Percentiles rank a stretch among this genome's conserved stretches.
phyloP scores from a whole-genome alignment of 441 rosid species.

The Arabidopsis hybrid region DNA sequence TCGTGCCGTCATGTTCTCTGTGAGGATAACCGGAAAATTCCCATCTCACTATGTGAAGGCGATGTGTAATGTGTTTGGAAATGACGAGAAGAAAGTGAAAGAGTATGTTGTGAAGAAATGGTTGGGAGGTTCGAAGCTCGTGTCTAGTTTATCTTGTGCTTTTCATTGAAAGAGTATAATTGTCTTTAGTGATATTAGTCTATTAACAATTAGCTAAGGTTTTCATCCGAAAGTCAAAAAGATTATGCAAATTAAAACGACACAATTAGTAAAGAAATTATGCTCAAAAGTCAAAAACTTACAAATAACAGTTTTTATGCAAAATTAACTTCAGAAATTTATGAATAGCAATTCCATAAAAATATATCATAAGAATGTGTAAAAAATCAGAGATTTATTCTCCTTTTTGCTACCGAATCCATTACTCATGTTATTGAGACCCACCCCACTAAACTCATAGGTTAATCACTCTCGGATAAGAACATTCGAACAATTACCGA shows the following conservation, averaged over 20 bases:
- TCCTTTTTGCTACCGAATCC: background rate
- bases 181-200: background rate
- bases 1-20: conserved; percentile 28
- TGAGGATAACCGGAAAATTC: conserved; percentile 20
- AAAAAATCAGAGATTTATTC: no score
- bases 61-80: conserved; percentile 31
- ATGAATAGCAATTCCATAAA: no score
- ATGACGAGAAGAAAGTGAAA: conserved; percentile 35
- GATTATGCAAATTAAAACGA: background rate
- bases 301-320: background rate
- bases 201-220: background rate
- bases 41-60: conserved; percentile 34
- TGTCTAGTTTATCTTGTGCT: conserved; percentile 26
- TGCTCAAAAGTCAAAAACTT: no score
- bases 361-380: no score
- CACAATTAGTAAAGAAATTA: background rate
- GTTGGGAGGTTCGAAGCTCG: conserved; percentile 23
- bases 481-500: conserved; percentile 39
- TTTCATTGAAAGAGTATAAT: background rate
- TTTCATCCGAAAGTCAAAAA: background rate
- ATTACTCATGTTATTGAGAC: background rate
- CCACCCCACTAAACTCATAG: background rate
- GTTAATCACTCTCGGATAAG: conserved; percentile 36
- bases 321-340: background rate
- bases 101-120: conserved; percentile 22